phyloP scores from a whole-genome alignment of 352 stramenopile species.

The Plasmopara halstedii region DNA sequence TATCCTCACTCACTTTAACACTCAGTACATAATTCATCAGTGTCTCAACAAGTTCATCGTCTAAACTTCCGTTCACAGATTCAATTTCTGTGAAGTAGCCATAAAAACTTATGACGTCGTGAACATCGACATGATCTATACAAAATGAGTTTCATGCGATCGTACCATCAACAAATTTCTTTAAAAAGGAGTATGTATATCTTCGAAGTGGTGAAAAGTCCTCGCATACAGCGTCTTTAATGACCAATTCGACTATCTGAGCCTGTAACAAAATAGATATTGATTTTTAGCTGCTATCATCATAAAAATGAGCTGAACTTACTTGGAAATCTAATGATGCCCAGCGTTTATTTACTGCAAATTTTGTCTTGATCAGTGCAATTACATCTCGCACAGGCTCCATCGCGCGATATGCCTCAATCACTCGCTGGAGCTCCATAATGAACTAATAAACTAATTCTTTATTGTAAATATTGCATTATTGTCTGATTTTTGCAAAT shows the following conservation, averaged over 20 bases:
- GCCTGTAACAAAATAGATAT: constrained; percentile 20
- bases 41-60: constrained; percentile 42
- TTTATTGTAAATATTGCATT: too few relatives aligned
- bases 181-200: constrained; percentile 70
- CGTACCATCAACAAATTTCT: constrained; percentile 53
- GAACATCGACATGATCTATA: too few relatives aligned
- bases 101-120: too few relatives aligned
- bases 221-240: constrained; percentile 50
- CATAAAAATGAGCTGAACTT: too few relatives aligned
- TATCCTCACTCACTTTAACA: constrained; percentile 20
- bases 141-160: not conserved
- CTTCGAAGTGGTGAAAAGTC: constrained; percentile 48
- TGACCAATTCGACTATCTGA: constrained; percentile 37
- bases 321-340: constrained; percentile 54
- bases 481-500: too few relatives aligned
- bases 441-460: too few relatives aligned
- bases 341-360: constrained; percentile 28
- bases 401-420: constrained; percentile 65
- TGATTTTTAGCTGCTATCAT: not conserved
- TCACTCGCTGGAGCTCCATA: constrained; percentile 27
- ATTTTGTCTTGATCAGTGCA: constrained; percentile 23
- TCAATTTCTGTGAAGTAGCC: constrained; percentile 58
- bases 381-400: constrained; percentile 40
- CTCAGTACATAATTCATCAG: constrained; percentile 55
- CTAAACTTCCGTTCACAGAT: constrained; percentile 24